Base-by-base conservation (phyloP, 2,329 filamentous ascomycete species). In the Fusarium sp. region DNA sequence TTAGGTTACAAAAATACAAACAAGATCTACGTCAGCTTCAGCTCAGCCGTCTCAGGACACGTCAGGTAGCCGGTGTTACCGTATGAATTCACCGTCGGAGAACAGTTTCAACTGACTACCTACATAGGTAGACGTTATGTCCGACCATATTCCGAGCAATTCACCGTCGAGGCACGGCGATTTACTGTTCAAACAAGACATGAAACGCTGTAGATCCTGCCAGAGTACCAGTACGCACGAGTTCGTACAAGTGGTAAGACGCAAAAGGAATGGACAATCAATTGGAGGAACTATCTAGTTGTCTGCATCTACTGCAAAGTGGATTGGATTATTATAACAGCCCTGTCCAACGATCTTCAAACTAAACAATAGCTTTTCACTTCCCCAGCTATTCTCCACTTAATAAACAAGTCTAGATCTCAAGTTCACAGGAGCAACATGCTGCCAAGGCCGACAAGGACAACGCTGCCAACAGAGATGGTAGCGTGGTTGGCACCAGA, bases 131-230 rank as follows among this genome's bases (percentile, higher is more conserved):
- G 61, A 46, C 35, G 51, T 32, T 48, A 65, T 51, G 12, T 54
- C 62, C 57, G 62, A 65, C 48, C 24, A 47, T 63, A 57, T 31
- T 45, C 62, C 62, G 62, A 65, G 34, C 12, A 29, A 44, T 38
- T 50, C 40, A 15, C 46, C 47, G 41, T 13, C 19, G 12, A 29
- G 12, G 12, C n/a, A 31, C 57, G 61, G 43, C 19, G 19, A 19
- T 19, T 19, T 19, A 12, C 19, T 49, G 40, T 57, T 46, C 22
- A 31, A 19, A 31, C 40, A 35, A 56, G 50, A 29, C 35, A 19
- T 19, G 19, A 19, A 19, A 19, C 19, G 19, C 19, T 19, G 19
- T 19, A 19, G 19, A 19, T 19, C 19, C 19, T 19, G 19, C 19
- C 2, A n/a, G n/a, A n/a, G n/a, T n/a, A n/a, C n/a, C n/a, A 19